Evolutionary conservation across 1,284 basidiomycete species (phyloP).

Genomic region (Volvariella volvacea): DNA sequence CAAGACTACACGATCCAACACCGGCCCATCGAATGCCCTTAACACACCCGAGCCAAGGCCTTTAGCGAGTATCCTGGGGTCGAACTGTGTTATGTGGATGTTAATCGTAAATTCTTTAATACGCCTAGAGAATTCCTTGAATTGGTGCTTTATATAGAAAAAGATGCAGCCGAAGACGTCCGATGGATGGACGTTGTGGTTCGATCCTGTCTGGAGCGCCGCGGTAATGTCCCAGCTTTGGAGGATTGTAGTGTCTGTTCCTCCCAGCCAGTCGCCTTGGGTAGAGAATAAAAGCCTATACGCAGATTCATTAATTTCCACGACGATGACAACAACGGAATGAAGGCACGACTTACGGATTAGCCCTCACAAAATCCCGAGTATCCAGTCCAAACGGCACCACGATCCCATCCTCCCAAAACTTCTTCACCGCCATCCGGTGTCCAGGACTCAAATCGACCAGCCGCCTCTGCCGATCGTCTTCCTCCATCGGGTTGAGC

Average conservation of each 20-base stretch:
- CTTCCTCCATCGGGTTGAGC: conserved; percentile 21
- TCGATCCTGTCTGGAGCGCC: conserved; percentile 23
- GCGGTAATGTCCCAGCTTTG: conserved; percentile 30
- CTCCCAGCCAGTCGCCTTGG: conserved; percentile 31
- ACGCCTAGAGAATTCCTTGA: conserved; percentile 30
- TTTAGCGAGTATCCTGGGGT: conserved; percentile 19
- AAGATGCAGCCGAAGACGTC: conserved; percentile 38
- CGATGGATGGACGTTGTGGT: conserved; percentile 23
- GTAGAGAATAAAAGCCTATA: conserved; percentile 31
- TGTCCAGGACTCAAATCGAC: conserved; percentile 27
- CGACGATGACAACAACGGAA: background rate
- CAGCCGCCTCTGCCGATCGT: conserved; percentile 28
- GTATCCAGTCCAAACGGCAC: conserved; percentile 29
- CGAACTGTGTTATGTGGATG: conserved; percentile 33
- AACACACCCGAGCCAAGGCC: conserved; percentile 28
- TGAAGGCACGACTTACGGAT: conserved; percentile 21
- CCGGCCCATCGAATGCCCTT: conserved; percentile 27
- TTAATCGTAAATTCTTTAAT: conserved; percentile 30
- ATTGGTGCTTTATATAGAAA: conserved; percentile 35
- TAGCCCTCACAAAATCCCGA: conserved; percentile 28
- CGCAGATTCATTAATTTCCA: background rate
- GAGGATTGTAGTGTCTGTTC: conserved; percentile 21
- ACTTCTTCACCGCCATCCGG: conserved; percentile 26
- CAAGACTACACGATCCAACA: conserved; percentile 33
- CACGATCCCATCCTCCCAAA: conserved; percentile 32